Base-by-base conservation (phyloP, 2,329 filamentous ascomycete species). In the Pezizomycotina sp. region DNA sequence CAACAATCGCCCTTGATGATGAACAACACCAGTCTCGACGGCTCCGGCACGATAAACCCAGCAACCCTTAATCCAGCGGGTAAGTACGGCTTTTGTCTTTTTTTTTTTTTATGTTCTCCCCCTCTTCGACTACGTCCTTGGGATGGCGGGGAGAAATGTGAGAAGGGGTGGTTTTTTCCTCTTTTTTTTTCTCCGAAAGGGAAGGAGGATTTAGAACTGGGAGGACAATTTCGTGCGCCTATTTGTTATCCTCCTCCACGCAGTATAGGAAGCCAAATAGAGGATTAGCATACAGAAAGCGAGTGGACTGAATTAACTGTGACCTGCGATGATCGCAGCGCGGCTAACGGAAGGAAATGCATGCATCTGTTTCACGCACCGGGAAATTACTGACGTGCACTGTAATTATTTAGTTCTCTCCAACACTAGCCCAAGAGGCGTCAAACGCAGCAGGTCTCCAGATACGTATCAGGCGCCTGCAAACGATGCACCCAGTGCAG, bases 31-130 rank as follows among this genome's bases (percentile, higher is more conserved):
- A 48, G 42, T 30, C 47, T 52, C 27, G 77, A 78, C 69, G 77
- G 80, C 58, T 77, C 77, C 65, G 79, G 77, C 57, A 91, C 82
- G 56, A 89, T 92, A 66, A 81, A 91, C 66, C 82, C 82, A 58
- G 80, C 80, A 55, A 79, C 77, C 48, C 68, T 92, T 63, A 82
- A 77, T 63, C 75, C 74, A 57, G 64, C 74, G 64, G 72, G 78
- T 86, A 38, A 43, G 35, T 51, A 38, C 27, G 26, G 37, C 27
- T 28, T 34, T 14, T 40, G 43, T 39, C 43, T 49, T 40, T 22
- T 29, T 29, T 24, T 38, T 34, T 25, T 49, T 42, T 40, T 51
- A 52, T 5, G 34, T 36, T 38, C 47, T 46, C 32, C 45, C 50
- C 35, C 50, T 53, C 43, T 48, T 53, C 4, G 48, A 46, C 29